Base-by-base conservation (phyloP, 2,329 filamentous ascomycete genomes). In the Aspergillus novofumigatus region DNA sequence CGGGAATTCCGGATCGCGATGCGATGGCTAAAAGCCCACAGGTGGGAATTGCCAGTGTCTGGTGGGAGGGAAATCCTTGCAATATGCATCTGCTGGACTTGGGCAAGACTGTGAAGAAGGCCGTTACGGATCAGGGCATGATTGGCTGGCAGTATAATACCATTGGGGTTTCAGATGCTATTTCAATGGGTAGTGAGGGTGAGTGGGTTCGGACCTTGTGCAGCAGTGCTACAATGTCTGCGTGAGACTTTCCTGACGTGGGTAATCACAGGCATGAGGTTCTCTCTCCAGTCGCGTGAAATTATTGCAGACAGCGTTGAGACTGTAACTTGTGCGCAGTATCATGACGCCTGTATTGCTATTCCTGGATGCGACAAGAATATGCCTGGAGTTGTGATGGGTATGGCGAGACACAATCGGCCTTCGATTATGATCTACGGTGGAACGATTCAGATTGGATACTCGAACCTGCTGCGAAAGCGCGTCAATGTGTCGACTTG, bases 61-160 rank as follows among this genome's bases (percentile, higher is more conserved):
- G 92, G 92, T 97, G 92, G 92, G 92, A 97, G 76, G 93, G 93
- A 28, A 97, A 97, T 72, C 91, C 93, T 41, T 97, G 92, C 85
- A 96, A 96, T 54, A 75, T 78, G 71, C 68, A 78, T 88, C 86
- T 97, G 62, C 82, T 95, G 58, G 91, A 96, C 63, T 83, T 97
- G 60, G 93, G 89, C 38, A 92, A 91, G 69, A 89, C 90, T 50
- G 90, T 94, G 67, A 97, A 97, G 76, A 86, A 86, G 65, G 84
- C 90, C 1, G 82, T 97, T 1, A 80, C 89, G 65, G 90, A 89
- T 67, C 85, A 92, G 67, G 89, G 87, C 25, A 96, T 97, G 90
- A 81, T 97, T 25, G 92, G 86, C 47, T 97, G 92, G 92, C 91
- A 96, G 73, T 96, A 92, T 77, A 95, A 94, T 73, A 95, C 92